A percentile compares a stretch with the other conserved stretches of the same genome.
These are phyloP conservation scores for Amanita jacksonii DNA, from an alignment of 768 basidiomycete genomes.

Conservation along the genomic window DNA sequence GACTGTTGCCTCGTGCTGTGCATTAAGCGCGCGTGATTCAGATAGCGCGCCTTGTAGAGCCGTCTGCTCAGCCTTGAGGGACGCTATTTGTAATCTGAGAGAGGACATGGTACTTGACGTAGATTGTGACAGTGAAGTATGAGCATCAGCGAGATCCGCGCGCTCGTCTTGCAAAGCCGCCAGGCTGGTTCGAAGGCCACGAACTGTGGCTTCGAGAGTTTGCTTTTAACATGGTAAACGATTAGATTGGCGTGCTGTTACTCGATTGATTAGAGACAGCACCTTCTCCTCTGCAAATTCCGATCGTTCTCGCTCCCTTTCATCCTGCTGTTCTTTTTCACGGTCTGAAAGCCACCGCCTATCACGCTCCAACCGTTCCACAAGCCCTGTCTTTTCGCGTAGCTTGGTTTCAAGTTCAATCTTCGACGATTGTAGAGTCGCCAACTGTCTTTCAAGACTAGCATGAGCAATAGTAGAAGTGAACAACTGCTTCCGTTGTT, in stretches of 20 bases:
- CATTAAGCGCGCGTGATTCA: not conserved
- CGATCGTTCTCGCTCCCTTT: slow-evolving; percentile 48
- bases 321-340: slow-evolving; percentile 59
- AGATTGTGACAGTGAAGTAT: slow-evolving; percentile 36
- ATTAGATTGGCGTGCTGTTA: not conserved
- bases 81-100: slow-evolving; percentile 42
- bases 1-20: slow-evolving; percentile 5
- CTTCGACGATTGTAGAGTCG: slow-evolving; percentile 49
- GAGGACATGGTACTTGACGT: slow-evolving; percentile 40
- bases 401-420: slow-evolving; percentile 60
- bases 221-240: slow-evolving; percentile 22
- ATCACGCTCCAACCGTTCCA: slow-evolving; percentile 64
- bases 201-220: slow-evolving; percentile 41
- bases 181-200: slow-evolving; percentile 39
- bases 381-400: slow-evolving; percentile 48
- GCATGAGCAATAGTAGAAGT: slow-evolving; percentile 52
- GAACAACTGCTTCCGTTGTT: slow-evolving; percentile 56
- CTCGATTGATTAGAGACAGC: slow-evolving; percentile 12
- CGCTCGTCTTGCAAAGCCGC: slow-evolving; percentile 45
- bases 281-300: slow-evolving; percentile 55
- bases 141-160: slow-evolving; percentile 51
- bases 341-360: slow-evolving; percentile 59
- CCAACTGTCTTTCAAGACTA: slow-evolving; percentile 58
- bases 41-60: slow-evolving; percentile 30
- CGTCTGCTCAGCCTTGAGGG: slow-evolving; percentile 32